These are phyloP conservation scores for Populus tomentosa DNA, from an alignment of 441 rosid genomes.

Conservation along the genomic window DNA sequence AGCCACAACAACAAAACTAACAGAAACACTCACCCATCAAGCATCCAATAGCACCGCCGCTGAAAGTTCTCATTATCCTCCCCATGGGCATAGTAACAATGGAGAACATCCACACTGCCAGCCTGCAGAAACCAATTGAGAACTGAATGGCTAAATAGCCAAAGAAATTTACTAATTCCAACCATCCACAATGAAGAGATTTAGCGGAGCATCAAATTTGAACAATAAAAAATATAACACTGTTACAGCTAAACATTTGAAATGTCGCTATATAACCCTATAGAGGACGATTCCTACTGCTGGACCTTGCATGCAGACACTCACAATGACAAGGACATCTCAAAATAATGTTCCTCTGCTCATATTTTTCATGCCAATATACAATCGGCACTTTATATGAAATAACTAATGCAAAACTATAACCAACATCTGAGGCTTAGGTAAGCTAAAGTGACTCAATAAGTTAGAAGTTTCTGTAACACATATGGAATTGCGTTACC, in stretches of 20 bases:
- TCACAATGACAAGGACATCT: too few relatives aligned
- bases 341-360: too few relatives aligned
- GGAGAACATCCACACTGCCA: slow-evolving; percentile 67
- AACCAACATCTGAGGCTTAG: background rate
- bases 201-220: slow-evolving; percentile 1
- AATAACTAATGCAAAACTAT: background rate
- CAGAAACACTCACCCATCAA: slow-evolving; percentile 43
- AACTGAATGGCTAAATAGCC: slow-evolving; percentile 5
- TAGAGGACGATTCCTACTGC: background rate
- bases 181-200: background rate
- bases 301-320: background rate
- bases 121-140: slow-evolving; percentile 29
- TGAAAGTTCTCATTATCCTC: slow-evolving; percentile 62
- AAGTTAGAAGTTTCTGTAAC: background rate
- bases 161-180: background rate
- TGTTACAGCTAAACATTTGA: background rate
- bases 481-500: background rate
- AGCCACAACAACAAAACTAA: background rate
- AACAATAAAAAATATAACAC: background rate
- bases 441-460: background rate
- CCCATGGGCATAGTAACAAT: slow-evolving; percentile 79
- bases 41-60: slow-evolving; percentile 74
- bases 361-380: background rate
- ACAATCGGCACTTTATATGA: background rate
- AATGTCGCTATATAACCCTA: background rate